phyloP scores from a whole-genome alignment of 495 filamentous ascomycete genomes.

The Saxophila tyrrhenica region DNA sequence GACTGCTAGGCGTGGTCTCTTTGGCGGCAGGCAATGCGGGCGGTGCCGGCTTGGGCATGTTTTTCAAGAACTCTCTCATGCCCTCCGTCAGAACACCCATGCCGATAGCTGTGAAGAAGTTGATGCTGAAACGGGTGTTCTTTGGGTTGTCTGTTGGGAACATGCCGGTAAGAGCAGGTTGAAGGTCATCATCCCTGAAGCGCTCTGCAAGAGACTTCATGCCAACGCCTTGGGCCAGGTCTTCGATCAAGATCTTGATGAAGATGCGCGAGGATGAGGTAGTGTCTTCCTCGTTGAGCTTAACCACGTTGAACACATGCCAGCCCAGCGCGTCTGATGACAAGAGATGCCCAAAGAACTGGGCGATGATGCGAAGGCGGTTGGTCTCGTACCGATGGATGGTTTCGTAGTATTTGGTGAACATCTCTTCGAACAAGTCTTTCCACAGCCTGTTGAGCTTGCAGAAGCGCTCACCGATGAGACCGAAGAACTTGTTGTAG shows the following conservation, averaged over 20 bases:
- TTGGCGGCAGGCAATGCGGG: conserved; percentile 49
- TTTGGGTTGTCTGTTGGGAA: conserved; percentile 83
- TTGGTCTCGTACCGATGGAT: conserved; percentile 97
- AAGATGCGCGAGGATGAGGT: conserved; percentile 93
- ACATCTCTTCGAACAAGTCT: conserved; percentile 77
- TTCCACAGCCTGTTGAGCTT: conserved; percentile 92
- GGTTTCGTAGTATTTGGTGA: conserved; percentile 89
- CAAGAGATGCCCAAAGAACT: conserved; percentile 88
- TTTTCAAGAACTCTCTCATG: conserved; percentile 84
- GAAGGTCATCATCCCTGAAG: conserved; percentile 64
- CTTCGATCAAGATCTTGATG: conserved; percentile 94
- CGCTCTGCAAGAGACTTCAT: conserved; percentile 64
- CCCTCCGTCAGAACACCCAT: conserved; percentile 91
- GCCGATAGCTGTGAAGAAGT: conserved; percentile 95
- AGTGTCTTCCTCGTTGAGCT: conserved; percentile 92
- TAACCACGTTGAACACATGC: conserved; percentile 75
- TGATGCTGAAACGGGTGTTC: conserved; percentile 93
- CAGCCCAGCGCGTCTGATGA: conserved; percentile 80
- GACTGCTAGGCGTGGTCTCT: conserved; percentile 21
- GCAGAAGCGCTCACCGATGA: conserved; percentile 88
- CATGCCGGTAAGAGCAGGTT: conserved; percentile 68
- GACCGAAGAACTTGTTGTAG: conserved; percentile 90
- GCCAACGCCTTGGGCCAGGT: conserved; percentile 76
- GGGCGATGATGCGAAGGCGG: conserved; percentile 80
- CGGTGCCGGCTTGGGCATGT: conserved; percentile 63